Percentiles rank a stretch among this genome's conserved stretches.
Conservation (phyloP, 2,329 filamentous ascomycete species). For the Colletotrichum eleusines region DNA sequence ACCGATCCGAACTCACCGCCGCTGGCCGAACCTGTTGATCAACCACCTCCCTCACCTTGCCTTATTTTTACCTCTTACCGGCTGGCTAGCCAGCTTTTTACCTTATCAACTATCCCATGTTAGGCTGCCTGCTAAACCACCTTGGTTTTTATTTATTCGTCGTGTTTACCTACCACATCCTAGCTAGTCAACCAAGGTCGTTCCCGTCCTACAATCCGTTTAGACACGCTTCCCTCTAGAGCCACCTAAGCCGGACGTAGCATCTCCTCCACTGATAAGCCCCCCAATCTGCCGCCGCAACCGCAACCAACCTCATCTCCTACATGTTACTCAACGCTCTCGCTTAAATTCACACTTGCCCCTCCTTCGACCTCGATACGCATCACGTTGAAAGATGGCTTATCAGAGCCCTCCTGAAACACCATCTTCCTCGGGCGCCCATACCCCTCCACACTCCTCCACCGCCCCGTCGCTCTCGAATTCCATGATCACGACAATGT, state of each 20-base stretch:
- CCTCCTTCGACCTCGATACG: background rate
- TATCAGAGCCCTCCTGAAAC: slow-evolving; percentile 40
- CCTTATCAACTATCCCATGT: background rate
- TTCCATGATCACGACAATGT: slow-evolving; percentile 55
- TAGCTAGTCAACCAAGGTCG: slow-evolving; percentile 9
- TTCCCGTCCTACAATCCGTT: slow-evolving; percentile 19
- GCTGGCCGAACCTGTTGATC: slow-evolving; percentile 25
- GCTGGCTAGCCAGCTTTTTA: background rate
- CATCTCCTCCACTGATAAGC: slow-evolving; percentile 12
- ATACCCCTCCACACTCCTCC: slow-evolving; percentile 47
- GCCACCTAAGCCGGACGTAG: slow-evolving; percentile 7
- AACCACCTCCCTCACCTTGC: background rate
- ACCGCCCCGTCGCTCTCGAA: slow-evolving; percentile 47
- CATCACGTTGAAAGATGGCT: slow-evolving; percentile 29
- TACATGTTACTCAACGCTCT: background rate
- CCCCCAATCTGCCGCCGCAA: background rate
- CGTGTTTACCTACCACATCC: slow-evolving; percentile 20
- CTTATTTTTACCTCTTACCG: background rate
- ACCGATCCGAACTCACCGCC: slow-evolving; percentile 37
- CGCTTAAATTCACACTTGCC: background rate
- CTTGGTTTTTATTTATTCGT: background rate
- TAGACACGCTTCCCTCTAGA: background rate
- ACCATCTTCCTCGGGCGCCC: slow-evolving; percentile 46
- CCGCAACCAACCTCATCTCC: slow-evolving; percentile 7
- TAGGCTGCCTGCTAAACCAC: background rate